Conservation (phyloP, 75 land plant species). For the Picea sitchensis region DNA sequence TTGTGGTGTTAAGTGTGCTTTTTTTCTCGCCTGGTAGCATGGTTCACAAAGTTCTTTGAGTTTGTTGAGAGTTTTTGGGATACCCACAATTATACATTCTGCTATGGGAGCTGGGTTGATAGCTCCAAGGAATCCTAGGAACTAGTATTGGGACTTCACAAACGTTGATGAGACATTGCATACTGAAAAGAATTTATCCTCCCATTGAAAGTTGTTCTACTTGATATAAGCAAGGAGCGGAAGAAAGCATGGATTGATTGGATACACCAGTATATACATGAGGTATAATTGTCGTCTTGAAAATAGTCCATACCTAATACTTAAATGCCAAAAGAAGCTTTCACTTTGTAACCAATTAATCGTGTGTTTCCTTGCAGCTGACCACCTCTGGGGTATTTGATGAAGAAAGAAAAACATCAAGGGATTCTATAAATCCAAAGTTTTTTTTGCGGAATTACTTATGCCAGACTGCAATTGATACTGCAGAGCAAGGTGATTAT, state of each 20-base stretch:
- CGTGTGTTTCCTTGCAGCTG: conserved; percentile 38
- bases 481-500: conserved; percentile 87
- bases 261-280: conserved; percentile 63
- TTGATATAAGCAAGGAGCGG: conserved; percentile 90
- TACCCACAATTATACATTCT: conserved; percentile 84
- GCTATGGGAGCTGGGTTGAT: conserved; percentile 93
- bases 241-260: conserved; percentile 89
- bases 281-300: conserved; percentile 46
- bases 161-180: conserved; percentile 98
- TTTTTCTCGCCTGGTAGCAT: conserved; percentile 81
- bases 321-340: conserved; percentile 7
- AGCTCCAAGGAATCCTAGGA: conserved; percentile 89
- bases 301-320: background rate
- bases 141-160: conserved; percentile 96
- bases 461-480: conserved; percentile 94
- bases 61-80: conserved; percentile 63
- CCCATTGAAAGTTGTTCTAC: conserved; percentile 76
- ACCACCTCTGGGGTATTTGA: conserved; percentile 70
- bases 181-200: conserved; percentile 55
- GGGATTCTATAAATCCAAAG: conserved; percentile 89
- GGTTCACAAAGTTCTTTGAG: conserved; percentile 75
- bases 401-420: conserved; percentile 64
- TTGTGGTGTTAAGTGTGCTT: conserved; percentile 89
- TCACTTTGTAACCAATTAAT: background rate
- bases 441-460: conserved; percentile 86